Evolutionary conservation across 164 flowering plant genomes (phyloP).

Genomic region (Aristolochia fimbriata): DNA sequence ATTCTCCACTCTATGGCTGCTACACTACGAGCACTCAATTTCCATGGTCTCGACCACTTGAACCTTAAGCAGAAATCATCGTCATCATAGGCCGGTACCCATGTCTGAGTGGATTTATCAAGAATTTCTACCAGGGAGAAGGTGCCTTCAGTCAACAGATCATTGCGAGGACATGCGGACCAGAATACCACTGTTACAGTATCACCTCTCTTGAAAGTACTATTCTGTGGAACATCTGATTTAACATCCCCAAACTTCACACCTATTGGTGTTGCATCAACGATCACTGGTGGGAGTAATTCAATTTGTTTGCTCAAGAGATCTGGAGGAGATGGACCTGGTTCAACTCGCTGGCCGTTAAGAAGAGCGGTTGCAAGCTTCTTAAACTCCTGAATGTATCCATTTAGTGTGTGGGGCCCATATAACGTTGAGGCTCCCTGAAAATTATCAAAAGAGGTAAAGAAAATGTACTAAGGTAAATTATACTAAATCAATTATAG

Average conservation of each 20-base stretch:
- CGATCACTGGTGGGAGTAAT: constrained; percentile 71
- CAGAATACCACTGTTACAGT: constrained; percentile 60
- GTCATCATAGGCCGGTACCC: constrained; percentile 87
- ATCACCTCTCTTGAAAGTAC: constrained; percentile 65
- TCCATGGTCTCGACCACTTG: constrained; percentile 79
- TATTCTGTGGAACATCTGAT: constrained; percentile 61
- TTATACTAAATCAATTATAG: too few relatives aligned
- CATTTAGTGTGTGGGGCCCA: constrained; percentile 90
- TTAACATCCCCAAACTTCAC: constrained; percentile 63
- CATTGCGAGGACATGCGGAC: constrained; percentile 95
- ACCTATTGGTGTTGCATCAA: constrained; percentile 64
- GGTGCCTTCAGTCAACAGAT: constrained; percentile 94
- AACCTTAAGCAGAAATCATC: constrained; percentile 89
- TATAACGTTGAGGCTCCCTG: constrained; percentile 94
- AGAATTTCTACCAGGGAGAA: constrained; percentile 77
- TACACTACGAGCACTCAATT: constrained; percentile 55
- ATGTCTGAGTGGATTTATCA: constrained; percentile 32
- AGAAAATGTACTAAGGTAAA: too few relatives aligned
- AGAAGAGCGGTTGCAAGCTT: constrained; percentile 70
- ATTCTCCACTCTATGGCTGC: constrained; percentile 91
- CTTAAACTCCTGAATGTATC: constrained; percentile 89
- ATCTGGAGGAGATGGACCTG: constrained; percentile 86
- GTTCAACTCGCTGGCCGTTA: constrained; percentile 29
- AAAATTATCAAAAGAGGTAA: not conserved
- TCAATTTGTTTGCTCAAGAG: constrained; percentile 73